A percentile compares a stretch with the other conserved stretches of the same genome.
phyloP scores from a whole-genome alignment of 352 stramenopile genomes.

The Globisporangium lucens region DNA sequence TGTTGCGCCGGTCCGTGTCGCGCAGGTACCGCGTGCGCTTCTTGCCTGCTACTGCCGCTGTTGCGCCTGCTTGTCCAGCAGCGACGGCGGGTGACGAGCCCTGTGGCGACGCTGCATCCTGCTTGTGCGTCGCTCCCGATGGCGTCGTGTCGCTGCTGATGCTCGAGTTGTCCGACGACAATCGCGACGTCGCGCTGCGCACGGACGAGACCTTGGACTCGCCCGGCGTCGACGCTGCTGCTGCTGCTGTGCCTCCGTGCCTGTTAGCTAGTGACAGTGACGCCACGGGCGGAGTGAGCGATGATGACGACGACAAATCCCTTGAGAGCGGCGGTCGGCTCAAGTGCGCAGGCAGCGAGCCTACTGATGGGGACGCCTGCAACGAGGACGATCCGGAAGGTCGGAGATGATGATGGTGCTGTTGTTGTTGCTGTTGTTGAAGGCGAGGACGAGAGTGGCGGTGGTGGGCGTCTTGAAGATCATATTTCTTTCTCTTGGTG shows the following conservation, averaged over 20 bases:
- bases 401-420: neutral
- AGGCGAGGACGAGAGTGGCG: neutral
- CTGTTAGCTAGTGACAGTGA: neutral
- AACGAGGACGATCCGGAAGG: neutral
- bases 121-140: neutral
- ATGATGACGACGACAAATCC: neutral
- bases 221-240: neutral
- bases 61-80: neutral
- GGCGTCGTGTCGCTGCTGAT: too few relatives aligned
- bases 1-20: constrained; percentile 55
- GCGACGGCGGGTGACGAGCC: neutral
- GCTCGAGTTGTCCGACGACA: neutral
- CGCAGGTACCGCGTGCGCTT: constrained; percentile 56
- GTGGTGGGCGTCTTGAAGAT: neutral
- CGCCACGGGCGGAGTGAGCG: neutral
- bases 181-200: neutral
- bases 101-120: neutral
- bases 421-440: neutral
- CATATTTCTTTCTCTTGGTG: neutral
- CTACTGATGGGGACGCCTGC: neutral
- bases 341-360: neutral
- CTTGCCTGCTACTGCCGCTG: neutral
- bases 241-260: neutral
- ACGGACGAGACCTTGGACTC: constrained; percentile 1
- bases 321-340: neutral